Base-by-base conservation (phyloP, 2,329 filamentous ascomycete genomes). In the Chaetomium sp. region DNA sequence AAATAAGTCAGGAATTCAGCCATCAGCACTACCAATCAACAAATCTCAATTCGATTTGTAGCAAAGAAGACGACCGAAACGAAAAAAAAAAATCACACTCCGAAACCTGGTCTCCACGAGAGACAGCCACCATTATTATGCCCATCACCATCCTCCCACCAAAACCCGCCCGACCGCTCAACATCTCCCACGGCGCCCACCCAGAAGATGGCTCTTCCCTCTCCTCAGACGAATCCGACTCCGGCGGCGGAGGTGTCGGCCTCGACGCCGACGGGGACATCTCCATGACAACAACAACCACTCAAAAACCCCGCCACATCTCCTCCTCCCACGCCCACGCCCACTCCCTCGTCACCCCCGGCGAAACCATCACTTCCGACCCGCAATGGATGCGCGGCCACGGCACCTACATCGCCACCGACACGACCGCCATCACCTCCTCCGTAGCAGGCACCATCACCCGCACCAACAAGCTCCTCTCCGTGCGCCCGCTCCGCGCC, bases 331-430 rank as follows among this genome's bases (percentile, higher is more conserved):
- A 6, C 6, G 38, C 38, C 5, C 38, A 12, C 5, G 40, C 40
- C 3, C 1, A 4, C 65, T 74, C 79, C 38, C 87, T 96, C 62
- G 86, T 96, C 63, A 96, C 91, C 0, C 92, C 92, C 0, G 94
- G 92, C 66, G 88, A 95, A 69, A 75, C 87, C 58, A 89, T 97
- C 64, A 96, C 92, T 9, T 82, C 86, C 61, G 91, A 96, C 71
- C 81, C 90, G n/a, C 91, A 96, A 77, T 97, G 90, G 90, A 97
- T 97, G 92, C 84, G 91, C 74, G 94, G 94, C 66, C 94, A 99
- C 74, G 94, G 94, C 63, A 99, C 94, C 49, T 96, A 89, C 71
- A 78, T 88, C 47, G 80, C 81, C 14, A 71, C 79, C 4, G 70
- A 75, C 47, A 78, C 80, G 51, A 82, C 80, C 4, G 79, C 84